Base-by-base conservation (phyloP, 345 rosid genomes). In the Lepidium aucheri region DNA sequence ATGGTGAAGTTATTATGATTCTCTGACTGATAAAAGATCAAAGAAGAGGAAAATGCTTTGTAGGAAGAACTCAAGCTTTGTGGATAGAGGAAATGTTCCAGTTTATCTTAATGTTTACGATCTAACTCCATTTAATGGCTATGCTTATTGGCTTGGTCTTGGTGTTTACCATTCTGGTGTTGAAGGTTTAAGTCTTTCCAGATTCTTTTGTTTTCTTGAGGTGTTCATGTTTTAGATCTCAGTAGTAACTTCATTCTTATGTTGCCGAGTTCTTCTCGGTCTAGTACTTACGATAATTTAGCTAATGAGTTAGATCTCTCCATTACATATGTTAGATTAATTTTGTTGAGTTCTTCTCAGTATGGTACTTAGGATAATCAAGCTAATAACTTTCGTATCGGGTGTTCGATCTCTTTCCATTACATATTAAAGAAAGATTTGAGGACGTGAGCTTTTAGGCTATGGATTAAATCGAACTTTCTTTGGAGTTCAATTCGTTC, bases 111-210 rank as follows among this genome's bases (percentile, higher is more conserved):
- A 94, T 53, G 99, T 94, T 9, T 94, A 94, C 69, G 99, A 94
- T 82, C 91, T 94, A 56, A 94, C 99, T 36, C 88, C 97, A 24
- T 63, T 88, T 40, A 94, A 94, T 83, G 99, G 96, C 56, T 94
- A 90, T 60, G 95, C 97, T 45, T 90, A 90, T 62, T 94, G 99
- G 99, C 66, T 94, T 61, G 99, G 99, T 20, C 97, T 94, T 50
- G 97, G 99, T 9, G 97, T 85, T 42, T 91, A 91, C 65, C 97
- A 95, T 78, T 95, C 99, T 32, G 99, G 99, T 7, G 95, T 95
- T 65, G 87, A 95, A 95, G 99, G 99, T 95, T 26, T 67, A 20
- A 20, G 82, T 77, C 53, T 56, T 53, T 43, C 49, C 4, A 41
- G 28, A 55, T 40, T 60, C 54, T 61, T 12, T 14, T 14, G 43